Percentiles rank a stretch among this genome's conserved stretches.
These are phyloP conservation scores for Aureobasidium pullulans DNA, from an alignment of 2,329 filamentous ascomycete species.

Conservation along the genomic window DNA sequence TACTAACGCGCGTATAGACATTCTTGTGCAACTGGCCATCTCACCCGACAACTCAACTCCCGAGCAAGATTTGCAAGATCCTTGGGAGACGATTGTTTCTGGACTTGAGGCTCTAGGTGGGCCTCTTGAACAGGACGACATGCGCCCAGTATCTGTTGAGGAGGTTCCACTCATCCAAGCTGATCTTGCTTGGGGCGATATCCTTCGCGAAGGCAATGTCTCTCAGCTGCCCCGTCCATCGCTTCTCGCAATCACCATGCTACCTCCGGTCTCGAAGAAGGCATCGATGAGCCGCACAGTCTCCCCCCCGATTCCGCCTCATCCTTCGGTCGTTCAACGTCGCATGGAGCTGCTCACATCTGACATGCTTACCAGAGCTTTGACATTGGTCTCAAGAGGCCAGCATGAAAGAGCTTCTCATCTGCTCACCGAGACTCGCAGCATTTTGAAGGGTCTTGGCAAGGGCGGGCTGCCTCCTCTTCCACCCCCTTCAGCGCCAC, in stretches of 20 bases:
- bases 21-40: slow-evolving; percentile 90
- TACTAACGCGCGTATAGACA: slow-evolving; percentile 24
- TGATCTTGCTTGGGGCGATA: slow-evolving; percentile 87
- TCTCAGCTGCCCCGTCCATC: slow-evolving; percentile 85
- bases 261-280: slow-evolving; percentile 52
- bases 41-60: slow-evolving; percentile 74
- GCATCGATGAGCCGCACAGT: slow-evolving; percentile 26
- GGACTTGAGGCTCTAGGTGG: slow-evolving; percentile 89
- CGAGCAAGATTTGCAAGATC: slow-evolving; percentile 82
- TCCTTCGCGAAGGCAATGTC: slow-evolving; percentile 78
- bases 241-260: slow-evolving; percentile 89
- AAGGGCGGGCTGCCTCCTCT: slow-evolving; percentile 92
- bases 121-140: slow-evolving; percentile 76
- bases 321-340: slow-evolving; percentile 88
- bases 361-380: slow-evolving; percentile 89
- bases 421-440: slow-evolving; percentile 83
- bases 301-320: slow-evolving; percentile 82
- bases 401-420: slow-evolving; percentile 93
- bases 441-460: slow-evolving; percentile 89
- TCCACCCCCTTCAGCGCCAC: slow-evolving; percentile 41
- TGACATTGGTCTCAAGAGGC: slow-evolving; percentile 82
- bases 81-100: slow-evolving; percentile 96
- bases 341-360: slow-evolving; percentile 97
- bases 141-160: slow-evolving; percentile 77
- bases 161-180: slow-evolving; percentile 93